A percentile compares a stretch with the other conserved stretches of the same genome.
Conservation (phyloP, 2,329 filamentous ascomycete genomes). For the Lecanicillium sp. region DNA sequence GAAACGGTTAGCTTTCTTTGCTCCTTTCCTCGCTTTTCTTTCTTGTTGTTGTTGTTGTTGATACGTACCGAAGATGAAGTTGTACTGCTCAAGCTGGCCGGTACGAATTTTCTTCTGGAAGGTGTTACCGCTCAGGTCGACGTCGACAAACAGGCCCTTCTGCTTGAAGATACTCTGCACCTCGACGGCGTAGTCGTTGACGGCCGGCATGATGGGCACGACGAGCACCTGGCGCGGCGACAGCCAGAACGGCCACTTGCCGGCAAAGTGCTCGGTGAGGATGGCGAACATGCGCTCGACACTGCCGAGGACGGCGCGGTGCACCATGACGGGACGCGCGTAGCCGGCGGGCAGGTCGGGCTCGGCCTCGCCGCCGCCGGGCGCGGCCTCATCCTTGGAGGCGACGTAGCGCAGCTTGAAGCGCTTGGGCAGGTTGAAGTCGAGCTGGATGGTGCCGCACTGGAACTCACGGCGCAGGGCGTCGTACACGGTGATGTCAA, state of each 20-base stretch:
- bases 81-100: constrained; percentile 74
- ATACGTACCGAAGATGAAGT: constrained; percentile 67
- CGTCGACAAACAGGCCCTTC: constrained; percentile 61
- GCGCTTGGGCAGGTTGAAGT: constrained; percentile 64
- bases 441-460: constrained; percentile 81
- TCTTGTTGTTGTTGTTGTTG: too few relatives aligned
- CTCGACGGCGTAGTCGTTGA: constrained; percentile 71
- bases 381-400: constrained; percentile 41
- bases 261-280: constrained; percentile 75
- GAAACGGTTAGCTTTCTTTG: not conserved
- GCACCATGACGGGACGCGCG: constrained; percentile 78
- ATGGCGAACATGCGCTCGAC: constrained; percentile 66
- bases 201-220: constrained; percentile 63
- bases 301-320: constrained; percentile 72
- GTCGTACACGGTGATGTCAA: constrained; percentile 92
- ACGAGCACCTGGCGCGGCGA: constrained; percentile 69
- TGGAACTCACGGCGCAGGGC: constrained; percentile 63
- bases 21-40: not conserved
- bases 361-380: constrained; percentile 38
- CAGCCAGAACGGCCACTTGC: constrained; percentile 87
- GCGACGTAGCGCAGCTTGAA: constrained; percentile 43
- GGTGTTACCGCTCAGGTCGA: constrained; percentile 60
- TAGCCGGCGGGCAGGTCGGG: constrained; percentile 59
- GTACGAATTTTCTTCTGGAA: constrained; percentile 87
- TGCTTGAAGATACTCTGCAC: constrained; percentile 63